Evolutionary conservation across 2,329 filamentous ascomycete species (phyloP), one percentile per base, ranked within the genome.

Genomic region (Alternaria postmessia): DNA sequence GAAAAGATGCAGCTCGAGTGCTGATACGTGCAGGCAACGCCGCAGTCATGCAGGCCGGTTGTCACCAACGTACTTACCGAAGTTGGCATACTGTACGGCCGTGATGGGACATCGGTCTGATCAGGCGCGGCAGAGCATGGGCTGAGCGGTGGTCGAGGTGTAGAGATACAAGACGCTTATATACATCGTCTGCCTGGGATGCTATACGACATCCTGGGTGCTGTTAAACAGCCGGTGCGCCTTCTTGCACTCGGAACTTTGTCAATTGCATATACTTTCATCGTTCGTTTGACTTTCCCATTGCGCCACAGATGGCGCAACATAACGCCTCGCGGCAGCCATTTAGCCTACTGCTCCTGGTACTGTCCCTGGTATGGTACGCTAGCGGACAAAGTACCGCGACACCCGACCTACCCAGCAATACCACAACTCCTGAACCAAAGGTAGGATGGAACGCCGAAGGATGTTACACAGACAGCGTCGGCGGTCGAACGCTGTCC

Each of bases 401-500:
- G 24, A 32, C 48, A 26, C 30, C 44, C 32, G 41, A 38, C 43
- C 24, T 52, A 34, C 52, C 48, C 9, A 41, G 36, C 66, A 75
- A 56, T 71, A 78, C 54, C 63, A 68, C 26, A 14, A 62, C 58
- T 5, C 48, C 64, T 5, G 57, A 54, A 18, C 57, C 49, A n/a
- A 64, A 64, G 44, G 55, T 18, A 34, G 70, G 69, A 54, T 74
- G 68, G 69, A 52, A 60, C 3, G 49, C 62, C 6, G 60, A 70
- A 41, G 71, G 71, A 8, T 74, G 71, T 52, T 73, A 71, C 26
- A 65, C 63, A 4, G 70, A 74, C 47, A 49, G 44, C 8, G 64
- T 66, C 4, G 65, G 54, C 30, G 57, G 32, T 28, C 64, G 72
- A 34, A 63, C 69, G 14, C 62, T 75, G 22, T 51, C 61, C 2